These are phyloP conservation scores for Phytophthora agathidicida DNA, from an alignment of 352 stramenopile genomes.

Conservation along the genomic window DNA sequence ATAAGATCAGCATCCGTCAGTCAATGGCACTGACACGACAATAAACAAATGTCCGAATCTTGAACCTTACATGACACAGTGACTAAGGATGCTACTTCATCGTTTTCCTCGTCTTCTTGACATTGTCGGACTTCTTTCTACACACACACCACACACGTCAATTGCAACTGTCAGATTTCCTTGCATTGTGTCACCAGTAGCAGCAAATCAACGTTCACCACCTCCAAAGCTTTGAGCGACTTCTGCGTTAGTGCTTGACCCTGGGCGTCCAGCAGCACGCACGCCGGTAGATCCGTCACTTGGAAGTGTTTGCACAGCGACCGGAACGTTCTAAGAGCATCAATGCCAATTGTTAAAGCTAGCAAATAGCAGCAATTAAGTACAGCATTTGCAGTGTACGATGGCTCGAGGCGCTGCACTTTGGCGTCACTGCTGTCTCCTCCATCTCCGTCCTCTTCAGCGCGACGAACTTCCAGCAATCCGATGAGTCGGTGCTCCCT, in stretches of 20 bases:
- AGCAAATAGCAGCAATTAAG: neutral
- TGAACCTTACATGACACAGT: constrained; percentile 31
- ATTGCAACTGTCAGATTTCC: neutral
- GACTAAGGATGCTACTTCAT: neutral
- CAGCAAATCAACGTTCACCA: neutral
- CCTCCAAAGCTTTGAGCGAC: constrained; percentile 17
- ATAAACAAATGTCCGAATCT: too few relatives aligned
- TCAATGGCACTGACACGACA: neutral
- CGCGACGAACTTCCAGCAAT: constrained; percentile 35
- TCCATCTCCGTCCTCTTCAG: neutral
- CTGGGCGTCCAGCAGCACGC: constrained; percentile 33
- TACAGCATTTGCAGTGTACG: constrained; percentile 22
- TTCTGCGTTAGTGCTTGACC: constrained; percentile 24
- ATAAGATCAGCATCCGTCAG: neutral
- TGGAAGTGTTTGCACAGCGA: constrained; percentile 46
- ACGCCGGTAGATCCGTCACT: constrained; percentile 46
- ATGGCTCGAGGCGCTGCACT: constrained; percentile 28
- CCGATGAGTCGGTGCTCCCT: constrained; percentile 10
- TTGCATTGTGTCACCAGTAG: neutral
- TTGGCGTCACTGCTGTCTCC: neutral
- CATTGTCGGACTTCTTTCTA: constrained; percentile 17
- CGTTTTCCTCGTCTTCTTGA: constrained; percentile 2
- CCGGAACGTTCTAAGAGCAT: constrained; percentile 37
- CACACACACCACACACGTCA: neutral
- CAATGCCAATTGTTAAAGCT: neutral